Percentiles rank a stretch among this genome's conserved stretches.
Evolutionary conservation across 257 asterid species (phyloP).

Genomic region (Fraxinus pennsylvanica): DNA sequence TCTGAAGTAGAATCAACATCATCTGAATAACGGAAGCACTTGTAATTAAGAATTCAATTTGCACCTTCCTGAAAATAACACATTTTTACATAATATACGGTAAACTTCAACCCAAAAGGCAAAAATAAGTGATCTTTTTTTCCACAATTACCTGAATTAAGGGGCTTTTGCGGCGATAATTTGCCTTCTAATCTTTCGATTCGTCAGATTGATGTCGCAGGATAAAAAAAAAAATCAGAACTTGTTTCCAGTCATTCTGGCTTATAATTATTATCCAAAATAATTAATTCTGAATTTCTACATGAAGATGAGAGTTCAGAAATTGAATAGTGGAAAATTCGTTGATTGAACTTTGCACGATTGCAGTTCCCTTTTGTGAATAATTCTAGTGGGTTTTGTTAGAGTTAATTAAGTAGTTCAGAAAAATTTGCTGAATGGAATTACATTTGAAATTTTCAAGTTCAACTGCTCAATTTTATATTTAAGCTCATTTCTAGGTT

Average conservation of each 20-base stretch:
- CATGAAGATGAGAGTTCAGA: too few relatives aligned
- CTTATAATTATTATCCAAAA: too few relatives aligned
- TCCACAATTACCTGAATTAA: slow-evolving; percentile 56
- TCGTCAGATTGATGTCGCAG: slow-evolving; percentile 40
- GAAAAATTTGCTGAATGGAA: background rate
- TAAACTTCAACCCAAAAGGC: too few relatives aligned
- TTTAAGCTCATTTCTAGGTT: background rate
- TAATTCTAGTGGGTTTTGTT: background rate
- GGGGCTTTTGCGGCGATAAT: slow-evolving; percentile 43
- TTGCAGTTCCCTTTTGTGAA: background rate
- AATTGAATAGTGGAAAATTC: too few relatives aligned
- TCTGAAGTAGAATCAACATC: slow-evolving; percentile 26
- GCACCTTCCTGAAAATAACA: background rate
- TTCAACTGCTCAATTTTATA: background rate
- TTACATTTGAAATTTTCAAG: background rate
- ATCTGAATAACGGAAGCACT: slow-evolving; percentile 32
- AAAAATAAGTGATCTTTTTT: too few relatives aligned
- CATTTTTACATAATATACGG: background rate
- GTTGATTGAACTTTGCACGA: too few relatives aligned
- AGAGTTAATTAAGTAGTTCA: background rate
- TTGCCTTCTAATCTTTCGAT: slow-evolving; percentile 92
- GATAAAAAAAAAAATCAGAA: slow-evolving; percentile 67
- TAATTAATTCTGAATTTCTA: too few relatives aligned
- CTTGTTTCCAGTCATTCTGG: too few relatives aligned
- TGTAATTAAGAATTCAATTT: background rate